phyloP scores from a whole-genome alignment of 345 rosid species.

The Citrus glauca region DNA sequence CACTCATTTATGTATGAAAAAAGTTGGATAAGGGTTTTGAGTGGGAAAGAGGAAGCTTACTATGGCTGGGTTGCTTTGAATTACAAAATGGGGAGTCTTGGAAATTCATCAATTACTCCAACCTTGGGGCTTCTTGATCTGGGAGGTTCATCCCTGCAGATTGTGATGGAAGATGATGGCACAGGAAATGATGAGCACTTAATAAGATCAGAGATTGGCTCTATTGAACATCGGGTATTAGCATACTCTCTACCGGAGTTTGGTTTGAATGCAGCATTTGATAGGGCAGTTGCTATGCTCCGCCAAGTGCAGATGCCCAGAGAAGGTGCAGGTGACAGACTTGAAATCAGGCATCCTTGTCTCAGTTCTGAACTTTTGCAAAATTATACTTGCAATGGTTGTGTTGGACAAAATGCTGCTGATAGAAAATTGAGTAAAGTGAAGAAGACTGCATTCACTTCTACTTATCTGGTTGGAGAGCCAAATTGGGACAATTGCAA shows the following conservation, averaged over 20 bases:
- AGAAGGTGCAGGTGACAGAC: constrained; percentile 11
- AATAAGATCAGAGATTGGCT: constrained; percentile 37
- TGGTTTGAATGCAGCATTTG: constrained; percentile 60
- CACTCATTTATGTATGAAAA: constrained; percentile 33
- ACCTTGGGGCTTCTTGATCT: constrained; percentile 59
- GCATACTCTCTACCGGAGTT: constrained; percentile 45
- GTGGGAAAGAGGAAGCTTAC: constrained; percentile 64
- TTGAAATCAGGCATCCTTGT: constrained; percentile 53
- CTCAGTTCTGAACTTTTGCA: constrained; percentile 34
- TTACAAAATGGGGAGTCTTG: constrained; percentile 43
- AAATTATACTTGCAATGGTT: constrained; percentile 40
- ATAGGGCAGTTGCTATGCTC: constrained; percentile 45
- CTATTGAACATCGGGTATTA: constrained; percentile 28
- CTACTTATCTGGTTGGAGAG: constrained; percentile 37
- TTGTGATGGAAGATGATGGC: constrained; percentile 38
- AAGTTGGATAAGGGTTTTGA: constrained; percentile 49
- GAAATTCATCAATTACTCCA: constrained; percentile 27
- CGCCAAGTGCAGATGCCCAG: constrained; percentile 9
- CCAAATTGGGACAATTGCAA: constrained; percentile 52
- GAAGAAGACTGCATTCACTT: constrained; percentile 3
- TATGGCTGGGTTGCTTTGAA: constrained; percentile 67
- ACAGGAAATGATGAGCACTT: constrained; percentile 17
- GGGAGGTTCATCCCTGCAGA: constrained; percentile 69
- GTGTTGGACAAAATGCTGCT: constrained; percentile 6
- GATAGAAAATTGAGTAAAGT: constrained; percentile 12